Conservation (phyloP, 768 basidiomycete genomes). For the Boletus sp. region DNA sequence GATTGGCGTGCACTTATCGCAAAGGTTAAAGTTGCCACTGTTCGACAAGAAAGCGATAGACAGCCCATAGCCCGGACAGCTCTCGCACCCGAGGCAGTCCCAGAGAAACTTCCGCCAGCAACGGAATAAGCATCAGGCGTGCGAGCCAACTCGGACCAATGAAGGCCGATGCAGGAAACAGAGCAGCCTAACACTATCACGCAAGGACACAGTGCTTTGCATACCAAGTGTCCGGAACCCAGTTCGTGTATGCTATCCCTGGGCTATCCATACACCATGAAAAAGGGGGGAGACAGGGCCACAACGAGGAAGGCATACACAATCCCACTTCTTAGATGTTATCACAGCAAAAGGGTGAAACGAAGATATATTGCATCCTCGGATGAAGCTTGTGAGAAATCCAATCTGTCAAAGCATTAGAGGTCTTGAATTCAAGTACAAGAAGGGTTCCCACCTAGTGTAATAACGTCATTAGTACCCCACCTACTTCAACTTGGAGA, state of each 20-base stretch:
- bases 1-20: too few relatives aligned
- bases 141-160: neutral
- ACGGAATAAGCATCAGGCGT: neutral
- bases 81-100: neutral
- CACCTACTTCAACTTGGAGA: slow-evolving; percentile 57
- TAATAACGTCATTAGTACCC: neutral
- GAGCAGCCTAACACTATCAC: neutral
- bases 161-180: neutral
- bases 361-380: slow-evolving; percentile 12
- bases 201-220: neutral
- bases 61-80: neutral
- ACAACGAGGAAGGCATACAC: neutral
- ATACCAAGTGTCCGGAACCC: neutral
- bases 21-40: too few relatives aligned
- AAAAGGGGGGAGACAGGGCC: neutral
- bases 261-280: neutral
- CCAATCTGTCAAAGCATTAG: slow-evolving; percentile 15
- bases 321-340: neutral
- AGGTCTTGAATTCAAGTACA: neutral
- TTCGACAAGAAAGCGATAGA: neutral
- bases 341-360: neutral
- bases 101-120: neutral
- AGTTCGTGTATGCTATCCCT: neutral
- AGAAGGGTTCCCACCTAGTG: slow-evolving; percentile 15
- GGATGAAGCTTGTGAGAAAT: neutral